Evolutionary conservation across 148 eudicot species (phyloP), one percentile per base, ranked within the genome.

Genomic region (Camellia japonica): DNA sequence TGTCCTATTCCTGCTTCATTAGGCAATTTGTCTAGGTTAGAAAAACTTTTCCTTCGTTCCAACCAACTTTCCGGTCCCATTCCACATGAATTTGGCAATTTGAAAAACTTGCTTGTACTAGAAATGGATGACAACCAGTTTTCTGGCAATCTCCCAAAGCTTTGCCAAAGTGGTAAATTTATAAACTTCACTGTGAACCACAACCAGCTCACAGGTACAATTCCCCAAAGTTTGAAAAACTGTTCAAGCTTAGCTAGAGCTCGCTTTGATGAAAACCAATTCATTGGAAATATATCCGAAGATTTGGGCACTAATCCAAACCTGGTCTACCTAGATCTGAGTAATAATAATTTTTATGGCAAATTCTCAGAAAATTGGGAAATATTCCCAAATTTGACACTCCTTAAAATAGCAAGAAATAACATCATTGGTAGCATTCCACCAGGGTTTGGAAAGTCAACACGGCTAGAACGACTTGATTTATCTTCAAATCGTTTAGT

Each of bases 401-500:
- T 72, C n/a, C 41, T 85, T 3, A 69, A 80, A 66, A 18, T 85
- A 5, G 74, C 68, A 30, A 78, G 73, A 43, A 83, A 83, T 20
- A 79, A 62, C 9, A 44, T 79, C 46, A 47, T 59, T 7, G 85
- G 85, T 4, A 42, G 71, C 61, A 61, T 79, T 7, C 83, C 89
- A 15, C 79, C 66, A 23, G 87, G 78, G 79, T 41, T 87, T 13
- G 80, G 85, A 62, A 68, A 56, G 41, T 82, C 81, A 30, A 77
- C 70, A 20, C 77, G 71, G 13, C 73, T 87, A 59, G 81, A 74
- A 15, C 64, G 16, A 59, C 83, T 87, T 19, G 83, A 84, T 77
- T 61, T 87, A 54, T 87, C 86, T 20, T 81, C 89, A 10, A 87
- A 87, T 73, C 80, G 30, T 52, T 73, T 87, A 7, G 81, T 54